Conservation (phyloP, 129 eudicot genomes). For the Escallonia herrerae region DNA sequence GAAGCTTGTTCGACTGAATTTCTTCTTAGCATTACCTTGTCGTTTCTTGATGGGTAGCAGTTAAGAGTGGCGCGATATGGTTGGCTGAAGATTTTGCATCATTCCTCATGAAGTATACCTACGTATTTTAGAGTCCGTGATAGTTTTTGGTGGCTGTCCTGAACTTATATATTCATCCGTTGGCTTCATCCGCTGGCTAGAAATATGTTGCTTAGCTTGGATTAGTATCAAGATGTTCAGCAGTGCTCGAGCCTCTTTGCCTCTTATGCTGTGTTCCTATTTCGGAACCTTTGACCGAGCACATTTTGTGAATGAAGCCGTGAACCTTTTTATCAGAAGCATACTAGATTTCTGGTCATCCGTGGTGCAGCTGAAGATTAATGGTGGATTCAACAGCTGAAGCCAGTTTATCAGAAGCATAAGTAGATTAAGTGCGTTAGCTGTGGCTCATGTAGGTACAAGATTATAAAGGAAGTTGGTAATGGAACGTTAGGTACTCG, state of each 20-base stretch:
- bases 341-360: constrained; percentile 28
- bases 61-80: constrained; percentile 25
- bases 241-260: constrained; percentile 28
- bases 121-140: not conserved
- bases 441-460: constrained; percentile 41
- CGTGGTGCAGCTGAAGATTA: constrained; percentile 24
- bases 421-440: not conserved
- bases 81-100: constrained; percentile 34
- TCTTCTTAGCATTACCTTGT: constrained; percentile 20
- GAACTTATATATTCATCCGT: not conserved
- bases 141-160: constrained; percentile 25
- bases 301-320: constrained; percentile 39
- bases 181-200: constrained; percentile 12
- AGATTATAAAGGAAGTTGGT: constrained; percentile 88
- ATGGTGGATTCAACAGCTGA: constrained; percentile 37
- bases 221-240: constrained; percentile 39
- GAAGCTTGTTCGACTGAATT: constrained; percentile 28
- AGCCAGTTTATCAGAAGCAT: not conserved
- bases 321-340: constrained; percentile 41
- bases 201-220: not conserved
- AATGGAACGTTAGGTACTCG: constrained; percentile 76
- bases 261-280: constrained; percentile 17
- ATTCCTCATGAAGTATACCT: constrained; percentile 25
- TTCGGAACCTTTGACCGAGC: constrained; percentile 23
- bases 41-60: constrained; percentile 29